Conservation (phyloP, 257 asterid species). For the Echium plantagineum region DNA sequence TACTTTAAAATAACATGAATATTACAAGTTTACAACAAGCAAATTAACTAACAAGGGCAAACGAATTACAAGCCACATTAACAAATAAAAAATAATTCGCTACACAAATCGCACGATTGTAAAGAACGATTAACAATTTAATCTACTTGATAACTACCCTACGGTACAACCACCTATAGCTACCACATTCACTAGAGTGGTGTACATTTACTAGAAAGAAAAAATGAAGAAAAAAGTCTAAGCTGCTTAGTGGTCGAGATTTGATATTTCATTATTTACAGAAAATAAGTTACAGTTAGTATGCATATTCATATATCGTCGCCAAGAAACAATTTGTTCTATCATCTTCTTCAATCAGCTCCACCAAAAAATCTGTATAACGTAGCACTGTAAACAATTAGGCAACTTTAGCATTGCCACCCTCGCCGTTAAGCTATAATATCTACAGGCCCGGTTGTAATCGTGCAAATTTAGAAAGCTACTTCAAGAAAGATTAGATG, state of each 20-base stretch:
- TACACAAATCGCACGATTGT: too few species aligned
- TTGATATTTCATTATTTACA: background rate
- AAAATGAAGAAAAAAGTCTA: too few species aligned
- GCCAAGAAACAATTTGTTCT: background rate
- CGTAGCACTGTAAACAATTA: background rate
- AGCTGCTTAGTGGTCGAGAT: background rate
- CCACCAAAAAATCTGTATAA: background rate
- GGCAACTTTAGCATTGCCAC: background rate
- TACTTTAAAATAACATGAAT: too few species aligned
- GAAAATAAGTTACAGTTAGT: background rate
- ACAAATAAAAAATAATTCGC: too few species aligned
- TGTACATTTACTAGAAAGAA: too few species aligned
- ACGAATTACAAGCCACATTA: too few species aligned
- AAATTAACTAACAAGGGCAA: too few species aligned
- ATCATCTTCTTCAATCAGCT: background rate
- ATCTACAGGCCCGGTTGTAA: slow-evolving; percentile 8
- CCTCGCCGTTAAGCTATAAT: background rate
- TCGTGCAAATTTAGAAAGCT: slow-evolving; percentile 7
- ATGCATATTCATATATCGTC: background rate
- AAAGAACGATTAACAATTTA: too few species aligned
- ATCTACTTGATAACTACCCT: too few species aligned
- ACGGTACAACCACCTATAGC: too few species aligned
- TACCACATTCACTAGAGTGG: too few species aligned
- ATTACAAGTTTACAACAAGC: too few species aligned
- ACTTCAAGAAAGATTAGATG: slow-evolving; percentile 23